Base-by-base conservation (phyloP, 768 basidiomycete genomes). In the Suillus subaureus region DNA sequence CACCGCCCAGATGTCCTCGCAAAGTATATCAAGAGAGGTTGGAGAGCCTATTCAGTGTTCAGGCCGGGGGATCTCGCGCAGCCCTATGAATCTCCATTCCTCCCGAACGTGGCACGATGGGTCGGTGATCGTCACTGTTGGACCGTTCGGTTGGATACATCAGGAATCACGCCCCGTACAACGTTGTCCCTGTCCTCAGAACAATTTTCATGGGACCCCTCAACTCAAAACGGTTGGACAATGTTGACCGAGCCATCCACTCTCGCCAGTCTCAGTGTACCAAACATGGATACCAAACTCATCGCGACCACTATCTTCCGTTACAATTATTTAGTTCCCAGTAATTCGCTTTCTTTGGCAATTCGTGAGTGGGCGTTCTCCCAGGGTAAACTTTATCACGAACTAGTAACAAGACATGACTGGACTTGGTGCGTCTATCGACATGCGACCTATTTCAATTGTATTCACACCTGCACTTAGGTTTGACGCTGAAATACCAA, bases 11-110 rank as follows among this genome's bases (percentile, higher is more conserved):
- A 35, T n/a, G 72, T 70, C 5, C 47, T 76, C 8, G 54, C 63
- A 8, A 84, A 84, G 62, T 84, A 83, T 66, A 35, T 63, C 6
- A 18, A 42, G 1, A 76, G 82, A 1, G 82, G 82, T 0, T 85
- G 80, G 80, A 64, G 64, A 6, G 65, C 79, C 15, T 66, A 69
- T 47, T 61, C 49, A 23, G 8, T 40, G 8, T 67, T 67, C 16
- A 55, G 63, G 11, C 62, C 64, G 2, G 5, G 40, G 35, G 65
- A 71, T 16, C 8, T 51, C 0, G 35, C 56, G 3, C 21, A 42
- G 16, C 54, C 67, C 2, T 21, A 4, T n/a, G 16, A 63, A 11
- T 47, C 62, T 9, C 71, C 73, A 0, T 71, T 74, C 1, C 70
- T 79, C 51, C 56, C 66, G 3, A 39, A 64, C 31, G 37, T 68